Conservation (phyloP, 768 basidiomycete genomes). For the Trametes cingulata region DNA sequence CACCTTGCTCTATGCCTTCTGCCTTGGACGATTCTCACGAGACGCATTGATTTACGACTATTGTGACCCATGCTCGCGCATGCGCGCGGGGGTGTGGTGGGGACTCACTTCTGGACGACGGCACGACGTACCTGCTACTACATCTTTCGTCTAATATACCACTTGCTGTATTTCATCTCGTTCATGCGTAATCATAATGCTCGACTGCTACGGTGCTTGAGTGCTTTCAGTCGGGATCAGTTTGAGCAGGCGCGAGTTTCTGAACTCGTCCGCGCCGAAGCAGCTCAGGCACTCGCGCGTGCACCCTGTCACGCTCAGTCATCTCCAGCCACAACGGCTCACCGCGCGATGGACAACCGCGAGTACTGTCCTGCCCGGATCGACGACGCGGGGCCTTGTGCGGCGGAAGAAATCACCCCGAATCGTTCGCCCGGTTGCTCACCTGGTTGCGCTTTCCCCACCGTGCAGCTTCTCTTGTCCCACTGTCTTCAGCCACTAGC, state of each 20-base stretch:
- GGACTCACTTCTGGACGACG: slow-evolving; percentile 1
- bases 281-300: background rate
- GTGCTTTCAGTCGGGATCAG: too few species aligned
- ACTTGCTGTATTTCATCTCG: slow-evolving; percentile 3
- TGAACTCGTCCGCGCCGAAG: too few species aligned
- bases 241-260: too few species aligned
- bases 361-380: background rate
- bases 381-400: background rate
- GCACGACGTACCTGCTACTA: slow-evolving; percentile 7
- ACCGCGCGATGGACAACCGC: background rate
- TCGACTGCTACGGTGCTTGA: background rate
- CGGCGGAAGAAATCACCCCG: background rate
- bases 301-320: background rate
- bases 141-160: slow-evolving; percentile 16
- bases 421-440: background rate
- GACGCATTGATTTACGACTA: background rate
- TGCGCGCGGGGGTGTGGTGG: background rate
- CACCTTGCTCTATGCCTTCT: background rate
- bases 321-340: too few species aligned
- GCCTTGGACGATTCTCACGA: slow-evolving; percentile 6
- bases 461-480: slow-evolving; percentile 1
- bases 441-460: background rate
- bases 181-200: background rate
- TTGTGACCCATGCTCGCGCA: background rate
- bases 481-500: background rate